These are phyloP conservation scores for Flammula alnicola DNA, from an alignment of 1,284 basidiomycete genomes.

Conservation along the genomic window DNA sequence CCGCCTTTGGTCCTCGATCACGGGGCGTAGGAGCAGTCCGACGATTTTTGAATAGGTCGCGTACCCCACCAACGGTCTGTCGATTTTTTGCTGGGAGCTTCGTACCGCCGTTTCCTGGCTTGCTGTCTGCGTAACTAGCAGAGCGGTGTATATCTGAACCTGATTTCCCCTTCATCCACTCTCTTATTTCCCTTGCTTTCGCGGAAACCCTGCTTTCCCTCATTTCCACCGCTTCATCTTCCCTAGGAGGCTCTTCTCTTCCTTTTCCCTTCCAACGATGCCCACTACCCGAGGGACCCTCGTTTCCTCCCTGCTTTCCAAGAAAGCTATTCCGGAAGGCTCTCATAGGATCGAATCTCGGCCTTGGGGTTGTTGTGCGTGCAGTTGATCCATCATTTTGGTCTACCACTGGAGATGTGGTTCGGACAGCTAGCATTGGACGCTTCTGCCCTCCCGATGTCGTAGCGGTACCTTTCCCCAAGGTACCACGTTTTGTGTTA, in stretches of 20 bases:
- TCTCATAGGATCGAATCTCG: slow-evolving; percentile 20
- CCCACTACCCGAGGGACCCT: slow-evolving; percentile 5
- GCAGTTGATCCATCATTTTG: slow-evolving; percentile 25
- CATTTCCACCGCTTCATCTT: slow-evolving; percentile 6
- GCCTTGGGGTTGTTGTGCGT: slow-evolving; percentile 17
- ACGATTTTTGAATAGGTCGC: slow-evolving; percentile 19
- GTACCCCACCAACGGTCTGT: slow-evolving; percentile 15
- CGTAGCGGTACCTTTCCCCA: slow-evolving; percentile 23
- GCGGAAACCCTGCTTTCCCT: slow-evolving; percentile 15
- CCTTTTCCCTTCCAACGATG: slow-evolving; percentile 25
- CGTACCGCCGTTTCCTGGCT: slow-evolving; percentile 7
- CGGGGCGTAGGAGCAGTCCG: not conserved
- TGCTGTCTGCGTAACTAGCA: slow-evolving; percentile 7
- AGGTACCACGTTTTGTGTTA: slow-evolving; percentile 27
- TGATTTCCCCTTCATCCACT: slow-evolving; percentile 26
- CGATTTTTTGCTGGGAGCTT: slow-evolving; percentile 5
- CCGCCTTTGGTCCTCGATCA: slow-evolving; percentile 29
- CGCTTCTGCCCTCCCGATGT: slow-evolving; percentile 6
- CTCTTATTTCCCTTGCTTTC: slow-evolving; percentile 23
- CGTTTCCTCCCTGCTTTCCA: slow-evolving; percentile 10
- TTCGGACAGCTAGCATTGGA: slow-evolving; percentile 20
- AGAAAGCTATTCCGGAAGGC: slow-evolving; percentile 23
- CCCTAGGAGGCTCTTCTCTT: slow-evolving; percentile 18
- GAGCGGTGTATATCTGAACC: slow-evolving; percentile 21
- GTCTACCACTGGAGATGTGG: slow-evolving; percentile 28